Evolutionary conservation across 163 green algal genomes (phyloP).

Genomic region (Chlorella variabilis): DNA sequence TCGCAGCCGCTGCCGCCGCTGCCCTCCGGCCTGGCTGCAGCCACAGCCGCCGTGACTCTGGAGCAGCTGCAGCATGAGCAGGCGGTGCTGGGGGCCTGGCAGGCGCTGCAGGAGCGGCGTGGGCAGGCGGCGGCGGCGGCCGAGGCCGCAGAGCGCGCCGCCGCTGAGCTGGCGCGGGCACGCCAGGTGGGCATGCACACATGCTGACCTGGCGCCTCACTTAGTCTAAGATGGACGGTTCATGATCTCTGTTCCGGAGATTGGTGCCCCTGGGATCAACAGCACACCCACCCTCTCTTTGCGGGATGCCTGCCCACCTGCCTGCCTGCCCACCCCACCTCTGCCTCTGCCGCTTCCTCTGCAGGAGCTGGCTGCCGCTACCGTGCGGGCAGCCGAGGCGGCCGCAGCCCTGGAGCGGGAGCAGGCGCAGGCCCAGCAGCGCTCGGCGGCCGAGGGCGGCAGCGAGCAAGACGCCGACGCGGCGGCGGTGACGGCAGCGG

Average conservation of each 20-base stretch:
- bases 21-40: not conserved
- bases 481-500: too few relatives aligned
- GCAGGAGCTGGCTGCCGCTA: not conserved
- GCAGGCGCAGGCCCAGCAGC: not conserved
- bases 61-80: conserved; percentile 14
- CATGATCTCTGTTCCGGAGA: too few relatives aligned
- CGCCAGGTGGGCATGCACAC: not conserved
- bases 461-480: not conserved
- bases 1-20: not conserved
- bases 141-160: not conserved
- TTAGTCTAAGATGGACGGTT: too few relatives aligned
- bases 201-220: too few relatives aligned
- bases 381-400: too few relatives aligned
- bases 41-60: not conserved
- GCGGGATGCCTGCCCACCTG: not conserved
- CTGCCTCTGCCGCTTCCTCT: not conserved
- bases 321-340: not conserved
- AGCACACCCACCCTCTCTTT: not conserved
- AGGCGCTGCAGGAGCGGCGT: conserved; percentile 15
- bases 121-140: not conserved
- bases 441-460: not conserved
- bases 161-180: not conserved
- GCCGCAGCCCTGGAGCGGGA: not conserved
- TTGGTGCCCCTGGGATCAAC: not conserved
- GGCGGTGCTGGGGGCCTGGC: conserved; percentile 14